phyloP scores from a whole-genome alignment of 208 protist species.

The Trypanosoma brucei region DNA sequence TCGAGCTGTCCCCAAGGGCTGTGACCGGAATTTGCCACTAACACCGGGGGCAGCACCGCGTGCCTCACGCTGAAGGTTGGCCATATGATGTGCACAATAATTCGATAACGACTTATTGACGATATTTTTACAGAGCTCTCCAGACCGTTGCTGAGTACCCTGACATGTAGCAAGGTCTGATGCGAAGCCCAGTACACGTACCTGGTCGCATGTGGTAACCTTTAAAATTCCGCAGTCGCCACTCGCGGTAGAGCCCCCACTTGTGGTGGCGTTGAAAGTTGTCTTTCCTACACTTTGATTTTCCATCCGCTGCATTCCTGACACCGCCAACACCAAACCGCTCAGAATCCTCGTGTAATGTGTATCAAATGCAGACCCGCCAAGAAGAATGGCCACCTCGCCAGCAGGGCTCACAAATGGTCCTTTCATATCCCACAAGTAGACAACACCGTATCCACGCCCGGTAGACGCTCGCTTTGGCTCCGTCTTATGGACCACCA shows the following conservation, averaged over 20 bases:
- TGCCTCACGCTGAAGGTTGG: conserved; percentile 39
- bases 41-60: conserved; percentile 12
- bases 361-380: conserved; percentile 53
- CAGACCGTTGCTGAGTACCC: conserved; percentile 29
- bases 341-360: conserved; percentile 44
- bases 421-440: conserved; percentile 61
- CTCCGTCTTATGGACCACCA: conserved; percentile 56
- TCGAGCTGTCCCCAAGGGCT: neutral
- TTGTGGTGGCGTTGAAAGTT: neutral
- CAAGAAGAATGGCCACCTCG: conserved; percentile 56
- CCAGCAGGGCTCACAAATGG: conserved; percentile 33
- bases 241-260: neutral
- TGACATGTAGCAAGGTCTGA: conserved; percentile 57
- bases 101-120: conserved; percentile 45
- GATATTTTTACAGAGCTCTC: conserved; percentile 45
- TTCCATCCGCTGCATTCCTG: conserved; percentile 28
- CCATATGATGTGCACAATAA: conserved; percentile 48
- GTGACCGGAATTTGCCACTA: neutral
- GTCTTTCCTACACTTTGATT: neutral
- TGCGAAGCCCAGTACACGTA: conserved; percentile 63
- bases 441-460: conserved; percentile 42
- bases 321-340: conserved; percentile 57
- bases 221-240: conserved; percentile 21
- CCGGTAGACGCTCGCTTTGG: conserved; percentile 48
- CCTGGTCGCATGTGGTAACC: conserved; percentile 27